These are phyloP conservation scores for Fraxinus quadrangulata DNA, from an alignment of 257 asterid genomes.

Conservation along the genomic window DNA sequence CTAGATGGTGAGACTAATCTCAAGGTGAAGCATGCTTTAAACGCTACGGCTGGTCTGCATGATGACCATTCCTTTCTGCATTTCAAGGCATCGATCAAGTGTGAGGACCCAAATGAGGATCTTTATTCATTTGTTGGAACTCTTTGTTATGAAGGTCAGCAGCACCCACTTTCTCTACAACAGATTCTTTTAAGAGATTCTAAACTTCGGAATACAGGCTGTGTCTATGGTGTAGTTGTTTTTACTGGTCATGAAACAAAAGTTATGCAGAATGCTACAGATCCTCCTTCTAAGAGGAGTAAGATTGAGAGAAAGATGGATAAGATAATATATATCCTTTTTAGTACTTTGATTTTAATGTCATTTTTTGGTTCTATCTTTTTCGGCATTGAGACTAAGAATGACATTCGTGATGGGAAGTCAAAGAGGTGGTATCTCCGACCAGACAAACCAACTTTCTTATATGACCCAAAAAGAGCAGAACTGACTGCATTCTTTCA, in stretches of 20 bases:
- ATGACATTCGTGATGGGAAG: slow-evolving; percentile 50
- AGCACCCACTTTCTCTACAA: slow-evolving; percentile 71
- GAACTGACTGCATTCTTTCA: slow-evolving; percentile 69
- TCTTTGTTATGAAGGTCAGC: slow-evolving; percentile 49
- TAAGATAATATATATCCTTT: slow-evolving; percentile 74
- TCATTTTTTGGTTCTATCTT: slow-evolving; percentile 79
- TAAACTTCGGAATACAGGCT: slow-evolving; percentile 75
- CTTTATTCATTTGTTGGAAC: slow-evolving; percentile 88
- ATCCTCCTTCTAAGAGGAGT: slow-evolving; percentile 98
- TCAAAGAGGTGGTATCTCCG: slow-evolving; percentile 86
- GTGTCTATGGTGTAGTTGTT: slow-evolving; percentile 70
- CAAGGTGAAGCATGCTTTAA: slow-evolving; percentile 89
- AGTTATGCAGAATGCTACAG: slow-evolving; percentile 89
- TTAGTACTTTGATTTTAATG: slow-evolving; percentile 63
- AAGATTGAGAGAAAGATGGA: slow-evolving; percentile 86
- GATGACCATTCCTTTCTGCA: slow-evolving; percentile 51
- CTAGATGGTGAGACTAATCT: slow-evolving; percentile 96
- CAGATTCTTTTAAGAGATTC: slow-evolving; percentile 89
- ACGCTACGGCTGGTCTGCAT: slow-evolving; percentile 55
- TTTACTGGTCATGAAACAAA: slow-evolving; percentile 96
- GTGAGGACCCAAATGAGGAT: slow-evolving; percentile 97
- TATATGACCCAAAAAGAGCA: slow-evolving; percentile 61
- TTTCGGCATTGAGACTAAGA: slow-evolving; percentile 67
- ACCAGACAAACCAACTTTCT: slow-evolving; percentile 59
- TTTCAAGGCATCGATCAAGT: slow-evolving; percentile 71